Conservation (phyloP, 495 filamentous ascomycete species). For the Aspergillus taichungensis region DNA sequence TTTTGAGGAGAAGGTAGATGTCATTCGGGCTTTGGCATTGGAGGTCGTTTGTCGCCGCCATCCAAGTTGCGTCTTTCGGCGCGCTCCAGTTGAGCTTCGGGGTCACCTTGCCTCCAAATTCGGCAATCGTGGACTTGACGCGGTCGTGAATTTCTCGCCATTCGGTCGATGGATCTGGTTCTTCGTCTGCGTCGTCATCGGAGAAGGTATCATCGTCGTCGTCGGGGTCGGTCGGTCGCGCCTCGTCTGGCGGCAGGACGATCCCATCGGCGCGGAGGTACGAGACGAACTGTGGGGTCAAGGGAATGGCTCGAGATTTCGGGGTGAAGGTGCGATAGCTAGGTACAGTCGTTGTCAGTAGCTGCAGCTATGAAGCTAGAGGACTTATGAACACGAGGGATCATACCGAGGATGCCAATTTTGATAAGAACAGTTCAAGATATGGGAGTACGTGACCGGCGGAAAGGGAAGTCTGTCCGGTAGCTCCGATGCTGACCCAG, state of each 20-base stretch:
- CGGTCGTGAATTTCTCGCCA: slow-evolving; percentile 67
- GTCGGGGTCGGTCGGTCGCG: slow-evolving; percentile 24
- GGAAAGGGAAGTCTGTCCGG: slow-evolving; percentile 58
- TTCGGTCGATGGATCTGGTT: slow-evolving; percentile 46
- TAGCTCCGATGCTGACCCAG: slow-evolving; percentile 11
- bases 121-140: slow-evolving; percentile 65
- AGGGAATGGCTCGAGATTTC: slow-evolving; percentile 73
- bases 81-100: slow-evolving; percentile 98
- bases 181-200: slow-evolving; percentile 35
- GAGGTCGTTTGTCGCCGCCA: slow-evolving; percentile 79
- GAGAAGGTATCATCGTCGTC: slow-evolving; percentile 29
- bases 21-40: slow-evolving; percentile 83
- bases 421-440: slow-evolving; percentile 90
- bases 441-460: slow-evolving; percentile 73
- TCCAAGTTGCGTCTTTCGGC: slow-evolving; percentile 96
- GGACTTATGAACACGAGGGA: not conserved
- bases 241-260: slow-evolving; percentile 55
- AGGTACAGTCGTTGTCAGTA: not conserved
- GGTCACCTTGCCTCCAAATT: slow-evolving; percentile 70
- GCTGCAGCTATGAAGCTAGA: not conserved
- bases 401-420: slow-evolving; percentile 65
- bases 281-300: slow-evolving; percentile 62
- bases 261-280: slow-evolving; percentile 95
- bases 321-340: slow-evolving; percentile 75
- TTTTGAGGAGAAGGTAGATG: slow-evolving; percentile 87